Conservation (phyloP, 305 asterid species). For the Solanum hybrid region DNA sequence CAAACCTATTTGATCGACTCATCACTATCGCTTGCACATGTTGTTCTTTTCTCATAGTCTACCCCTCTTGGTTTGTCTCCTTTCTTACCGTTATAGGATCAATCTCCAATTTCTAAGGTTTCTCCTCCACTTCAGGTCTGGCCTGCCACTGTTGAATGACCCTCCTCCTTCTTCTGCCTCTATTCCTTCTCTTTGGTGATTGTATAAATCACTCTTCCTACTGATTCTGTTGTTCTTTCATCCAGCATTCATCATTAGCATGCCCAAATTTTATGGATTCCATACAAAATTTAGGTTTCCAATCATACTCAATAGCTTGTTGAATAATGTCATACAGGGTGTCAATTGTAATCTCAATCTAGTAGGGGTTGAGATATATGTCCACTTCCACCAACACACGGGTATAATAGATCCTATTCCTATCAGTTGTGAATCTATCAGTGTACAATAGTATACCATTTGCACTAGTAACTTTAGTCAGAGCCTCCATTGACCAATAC, state of each 20-base stretch:
- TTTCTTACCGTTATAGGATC: background rate
- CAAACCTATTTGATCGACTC: background rate
- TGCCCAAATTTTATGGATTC: background rate
- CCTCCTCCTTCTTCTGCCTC: background rate
- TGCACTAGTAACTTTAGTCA: background rate
- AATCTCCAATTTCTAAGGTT: background rate
- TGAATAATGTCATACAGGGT: background rate
- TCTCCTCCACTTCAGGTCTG: background rate
- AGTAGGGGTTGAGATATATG: background rate
- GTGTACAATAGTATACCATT: no score
- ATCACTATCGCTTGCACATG: background rate
- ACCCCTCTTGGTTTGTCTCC: background rate
- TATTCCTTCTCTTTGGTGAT: background rate
- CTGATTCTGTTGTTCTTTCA: background rate
- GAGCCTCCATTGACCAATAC: background rate
- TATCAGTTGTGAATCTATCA: no score
- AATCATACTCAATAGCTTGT: background rate
- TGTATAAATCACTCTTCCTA: background rate
- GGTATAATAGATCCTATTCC: background rate
- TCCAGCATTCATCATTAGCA: background rate
- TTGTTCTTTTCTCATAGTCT: background rate
- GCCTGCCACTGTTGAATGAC: background rate
- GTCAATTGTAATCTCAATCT: background rate
- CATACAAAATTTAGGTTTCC: background rate
- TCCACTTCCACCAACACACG: background rate